These are phyloP conservation scores for Sporormia fimetaria DNA, from an alignment of 495 filamentous ascomycete genomes.

Conservation along the genomic window DNA sequence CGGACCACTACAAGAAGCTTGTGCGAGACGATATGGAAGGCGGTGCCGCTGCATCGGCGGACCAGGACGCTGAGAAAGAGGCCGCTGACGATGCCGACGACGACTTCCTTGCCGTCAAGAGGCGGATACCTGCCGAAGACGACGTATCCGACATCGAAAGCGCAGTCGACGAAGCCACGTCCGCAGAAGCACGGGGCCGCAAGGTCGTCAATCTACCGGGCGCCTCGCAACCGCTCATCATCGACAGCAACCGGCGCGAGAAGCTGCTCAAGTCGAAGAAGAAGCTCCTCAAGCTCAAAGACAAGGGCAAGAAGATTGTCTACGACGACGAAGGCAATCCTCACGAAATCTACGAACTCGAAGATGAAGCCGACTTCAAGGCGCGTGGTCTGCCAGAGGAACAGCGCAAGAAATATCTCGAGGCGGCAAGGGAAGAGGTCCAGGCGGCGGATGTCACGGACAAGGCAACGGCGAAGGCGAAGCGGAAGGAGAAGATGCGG, in stretches of 20 bases:
- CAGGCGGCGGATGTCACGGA: slow-evolving; percentile 67
- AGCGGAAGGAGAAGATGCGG: slow-evolving; percentile 75
- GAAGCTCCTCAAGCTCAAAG: slow-evolving; percentile 77
- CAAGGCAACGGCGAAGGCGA: slow-evolving; percentile 65
- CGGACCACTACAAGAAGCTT: slow-evolving; percentile 80
- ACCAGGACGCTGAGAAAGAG: slow-evolving; percentile 28
- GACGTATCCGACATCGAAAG: slow-evolving; percentile 12
- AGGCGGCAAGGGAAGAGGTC: slow-evolving; percentile 60
- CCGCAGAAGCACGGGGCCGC: slow-evolving; percentile 16
- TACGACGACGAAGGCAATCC: slow-evolving; percentile 87
- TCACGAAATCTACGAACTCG: slow-evolving; percentile 76
- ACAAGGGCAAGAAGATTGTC: slow-evolving; percentile 67
- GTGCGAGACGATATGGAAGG: slow-evolving; percentile 50
- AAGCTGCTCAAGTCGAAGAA: slow-evolving; percentile 92
- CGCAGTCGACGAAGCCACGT: slow-evolving; percentile 32
- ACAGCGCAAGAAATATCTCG: slow-evolving; percentile 66
- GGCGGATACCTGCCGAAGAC: slow-evolving; percentile 49
- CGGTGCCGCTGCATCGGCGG: not conserved
- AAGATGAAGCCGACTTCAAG: slow-evolving; percentile 68
- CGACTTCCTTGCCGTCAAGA: slow-evolving; percentile 84
- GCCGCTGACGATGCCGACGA: slow-evolving; percentile 51
- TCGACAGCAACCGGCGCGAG: slow-evolving; percentile 87
- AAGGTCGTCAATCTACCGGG: slow-evolving; percentile 37
- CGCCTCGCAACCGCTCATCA: slow-evolving; percentile 51
- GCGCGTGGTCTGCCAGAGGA: slow-evolving; percentile 58